Percentiles rank a stretch among this genome's conserved stretches.
phyloP scores from a whole-genome alignment of 805 yeast species.

The Ogataea nitratoaversa region DNA sequence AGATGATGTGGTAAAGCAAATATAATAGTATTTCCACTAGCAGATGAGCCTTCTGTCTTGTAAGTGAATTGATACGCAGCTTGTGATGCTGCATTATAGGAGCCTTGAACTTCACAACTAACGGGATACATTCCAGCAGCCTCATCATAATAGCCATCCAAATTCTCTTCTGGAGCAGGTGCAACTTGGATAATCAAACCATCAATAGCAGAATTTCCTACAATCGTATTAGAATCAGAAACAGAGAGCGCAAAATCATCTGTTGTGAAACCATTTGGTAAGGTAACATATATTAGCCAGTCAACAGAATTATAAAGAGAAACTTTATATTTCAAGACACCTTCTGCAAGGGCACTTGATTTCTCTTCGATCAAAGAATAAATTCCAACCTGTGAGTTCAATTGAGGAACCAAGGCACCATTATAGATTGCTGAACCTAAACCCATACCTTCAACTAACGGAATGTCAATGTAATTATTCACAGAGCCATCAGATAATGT shows the following conservation, averaged over 20 bases:
- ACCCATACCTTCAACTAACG: slow-evolving; percentile 61
- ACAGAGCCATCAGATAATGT: slow-evolving; percentile 33
- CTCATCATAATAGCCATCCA: slow-evolving; percentile 48
- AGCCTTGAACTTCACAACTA: slow-evolving; percentile 33
- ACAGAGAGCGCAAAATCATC: slow-evolving; percentile 31
- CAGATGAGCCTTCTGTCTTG: slow-evolving; percentile 38
- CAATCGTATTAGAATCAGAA: slow-evolving; percentile 31
- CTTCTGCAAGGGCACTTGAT: slow-evolving; percentile 24
- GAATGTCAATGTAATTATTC: slow-evolving; percentile 38
- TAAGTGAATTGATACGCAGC: slow-evolving; percentile 39
- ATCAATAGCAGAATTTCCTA: slow-evolving; percentile 36
- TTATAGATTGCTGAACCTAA: slow-evolving; percentile 48
- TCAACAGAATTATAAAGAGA: slow-evolving; percentile 35
- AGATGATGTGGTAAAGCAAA: slow-evolving; percentile 51
- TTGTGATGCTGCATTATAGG: slow-evolving; percentile 32
- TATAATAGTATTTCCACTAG: slow-evolving; percentile 35
- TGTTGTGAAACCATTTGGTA: slow-evolving; percentile 29
- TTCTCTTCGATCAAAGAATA: slow-evolving; percentile 33
- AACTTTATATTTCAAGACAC: slow-evolving; percentile 36
- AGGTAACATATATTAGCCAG: slow-evolving; percentile 51
- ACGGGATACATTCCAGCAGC: slow-evolving; percentile 64
- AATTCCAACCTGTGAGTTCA: slow-evolving; percentile 46
- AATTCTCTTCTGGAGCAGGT: slow-evolving; percentile 33
- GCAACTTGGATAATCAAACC: slow-evolving; percentile 48
- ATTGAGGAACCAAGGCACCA: slow-evolving; percentile 41